Conservation (phyloP, 805 yeast genomes). For the Hanseniaspora nectarophila region DNA sequence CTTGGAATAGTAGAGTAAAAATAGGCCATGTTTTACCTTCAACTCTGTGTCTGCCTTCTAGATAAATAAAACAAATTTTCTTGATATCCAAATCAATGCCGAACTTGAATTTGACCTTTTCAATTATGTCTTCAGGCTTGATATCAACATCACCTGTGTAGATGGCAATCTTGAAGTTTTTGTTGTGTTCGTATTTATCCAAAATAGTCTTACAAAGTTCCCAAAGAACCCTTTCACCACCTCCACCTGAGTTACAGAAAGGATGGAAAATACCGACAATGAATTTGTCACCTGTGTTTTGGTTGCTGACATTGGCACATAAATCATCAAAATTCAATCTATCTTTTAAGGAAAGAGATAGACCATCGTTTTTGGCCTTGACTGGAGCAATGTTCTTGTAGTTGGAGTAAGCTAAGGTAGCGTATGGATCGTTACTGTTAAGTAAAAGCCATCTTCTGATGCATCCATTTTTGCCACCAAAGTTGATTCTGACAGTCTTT, state of each 20-base stretch:
- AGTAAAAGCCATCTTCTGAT: constrained; percentile 14
- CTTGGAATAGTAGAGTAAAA: too few species aligned
- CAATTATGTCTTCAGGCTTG: constrained; percentile 38
- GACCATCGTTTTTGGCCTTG: constrained; percentile 3
- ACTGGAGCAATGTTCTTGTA: background rate
- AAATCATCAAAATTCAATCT: constrained; percentile 7
- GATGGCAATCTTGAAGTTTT: constrained; percentile 39
- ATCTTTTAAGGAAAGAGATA: constrained; percentile 1
- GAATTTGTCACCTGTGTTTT: constrained; percentile 6
- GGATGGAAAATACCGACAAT: constrained; percentile 83
- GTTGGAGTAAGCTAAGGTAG: constrained; percentile 11
- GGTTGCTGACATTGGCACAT: constrained; percentile 1
- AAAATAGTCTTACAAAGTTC: constrained; percentile 72
- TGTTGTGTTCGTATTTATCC: constrained; percentile 34
- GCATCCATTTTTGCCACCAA: constrained; percentile 14
- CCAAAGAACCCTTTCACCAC: constrained; percentile 96
- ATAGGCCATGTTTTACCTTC: constrained; percentile 68
- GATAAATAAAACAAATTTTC: constrained; percentile 51
- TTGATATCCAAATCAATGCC: constrained; percentile 38
- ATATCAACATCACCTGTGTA: constrained; percentile 58
- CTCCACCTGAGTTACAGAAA: constrained; percentile 91
- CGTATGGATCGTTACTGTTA: constrained; percentile 8
- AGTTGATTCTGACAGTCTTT: constrained; percentile 13
- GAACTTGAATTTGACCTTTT: constrained; percentile 45
- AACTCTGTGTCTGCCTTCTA: constrained; percentile 46